These are phyloP conservation scores for Tilletia walkeri DNA, from an alignment of 1,284 basidiomycete species.

Conservation along the genomic window DNA sequence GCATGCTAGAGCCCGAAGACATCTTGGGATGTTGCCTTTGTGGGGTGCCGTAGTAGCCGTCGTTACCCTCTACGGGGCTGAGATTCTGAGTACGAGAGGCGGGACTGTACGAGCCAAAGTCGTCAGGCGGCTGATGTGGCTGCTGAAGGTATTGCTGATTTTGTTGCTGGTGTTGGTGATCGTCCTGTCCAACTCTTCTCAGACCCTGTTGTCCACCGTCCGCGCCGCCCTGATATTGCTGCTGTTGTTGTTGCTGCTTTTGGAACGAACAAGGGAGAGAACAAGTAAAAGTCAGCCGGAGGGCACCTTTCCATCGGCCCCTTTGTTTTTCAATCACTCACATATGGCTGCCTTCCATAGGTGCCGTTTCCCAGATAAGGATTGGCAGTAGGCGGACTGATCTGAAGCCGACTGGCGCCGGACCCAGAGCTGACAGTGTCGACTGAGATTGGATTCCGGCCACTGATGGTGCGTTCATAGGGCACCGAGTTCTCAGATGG, in stretches of 20 bases:
- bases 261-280: not conserved
- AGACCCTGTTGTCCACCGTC: not conserved
- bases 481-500: slow-evolving; percentile 40
- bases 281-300: not conserved
- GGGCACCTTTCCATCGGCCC: not conserved
- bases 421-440: slow-evolving; percentile 22
- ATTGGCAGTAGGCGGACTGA: slow-evolving; percentile 21
- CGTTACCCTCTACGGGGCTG: not conserved
- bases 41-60: not conserved
- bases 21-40: not conserved
- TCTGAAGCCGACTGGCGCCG: slow-evolving; percentile 8
- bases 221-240: not conserved
- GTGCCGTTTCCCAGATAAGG: slow-evolving; percentile 15
- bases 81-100: not conserved
- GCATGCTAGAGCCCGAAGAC: not conserved
- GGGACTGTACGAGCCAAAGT: slow-evolving; percentile 1
- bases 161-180: not conserved
- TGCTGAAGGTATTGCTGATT: not conserved
- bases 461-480: slow-evolving; percentile 36
- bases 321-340: not conserved
- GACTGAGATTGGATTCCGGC: slow-evolving; percentile 29
- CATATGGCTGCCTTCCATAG: not conserved
- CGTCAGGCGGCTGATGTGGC: too few species aligned
- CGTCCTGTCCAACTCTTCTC: slow-evolving; percentile 2
- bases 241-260: not conserved